Percentiles rank a stretch among this genome's conserved stretches.
phyloP scores from a whole-genome alignment of 208 protist species.

The Herpetomonas tarakana region DNA sequence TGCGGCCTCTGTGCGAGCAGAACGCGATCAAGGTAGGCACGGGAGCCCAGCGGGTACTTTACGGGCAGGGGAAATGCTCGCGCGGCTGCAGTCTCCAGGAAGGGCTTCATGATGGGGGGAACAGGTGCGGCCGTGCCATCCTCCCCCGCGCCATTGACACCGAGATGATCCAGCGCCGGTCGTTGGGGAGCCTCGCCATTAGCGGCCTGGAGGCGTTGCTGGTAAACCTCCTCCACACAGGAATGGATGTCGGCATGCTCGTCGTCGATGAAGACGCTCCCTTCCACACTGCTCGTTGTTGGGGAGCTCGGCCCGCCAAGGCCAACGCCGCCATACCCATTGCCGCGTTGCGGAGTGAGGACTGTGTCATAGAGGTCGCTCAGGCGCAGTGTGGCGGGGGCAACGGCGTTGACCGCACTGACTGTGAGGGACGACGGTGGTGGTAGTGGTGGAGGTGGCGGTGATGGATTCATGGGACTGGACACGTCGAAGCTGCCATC shows the following conservation, averaged over 20 bases:
- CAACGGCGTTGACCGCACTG: no score
- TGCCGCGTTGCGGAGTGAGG: background rate
- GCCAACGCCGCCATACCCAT: background rate
- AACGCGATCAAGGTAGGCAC: constrained; percentile 43
- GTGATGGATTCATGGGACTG: no score
- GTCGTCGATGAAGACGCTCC: constrained; percentile 11
- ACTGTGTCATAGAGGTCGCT: background rate
- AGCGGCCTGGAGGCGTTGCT: background rate
- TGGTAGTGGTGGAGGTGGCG: no score
- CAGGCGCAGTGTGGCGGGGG: no score
- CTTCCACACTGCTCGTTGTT: background rate
- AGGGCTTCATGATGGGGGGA: background rate
- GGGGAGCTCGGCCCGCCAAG: background rate
- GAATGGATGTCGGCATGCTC: background rate
- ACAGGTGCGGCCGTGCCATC: background rate
- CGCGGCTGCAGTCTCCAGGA: no score
- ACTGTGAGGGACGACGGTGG: no score
- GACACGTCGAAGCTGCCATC: background rate
- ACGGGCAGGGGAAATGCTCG: background rate
- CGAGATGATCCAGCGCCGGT: background rate
- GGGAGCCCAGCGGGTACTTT: constrained; percentile 30
- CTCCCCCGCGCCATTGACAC: background rate
- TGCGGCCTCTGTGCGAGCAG: constrained; percentile 43
- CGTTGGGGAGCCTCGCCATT: background rate
- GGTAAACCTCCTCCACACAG: background rate